Base-by-base conservation (phyloP, 345 rosid species). In the Pistacia atlantica region DNA sequence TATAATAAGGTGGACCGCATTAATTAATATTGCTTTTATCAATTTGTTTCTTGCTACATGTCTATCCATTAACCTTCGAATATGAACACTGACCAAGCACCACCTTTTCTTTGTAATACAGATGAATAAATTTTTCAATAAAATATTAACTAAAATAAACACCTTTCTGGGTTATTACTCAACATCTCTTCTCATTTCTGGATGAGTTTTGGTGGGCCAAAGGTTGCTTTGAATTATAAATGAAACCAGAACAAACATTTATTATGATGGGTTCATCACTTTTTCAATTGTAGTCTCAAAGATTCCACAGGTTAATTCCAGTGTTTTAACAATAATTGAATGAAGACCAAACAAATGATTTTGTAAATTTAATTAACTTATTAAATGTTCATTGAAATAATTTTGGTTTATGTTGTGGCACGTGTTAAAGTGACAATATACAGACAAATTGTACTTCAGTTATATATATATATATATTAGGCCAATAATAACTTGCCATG, bases 161-260 rank as follows among this genome's bases (percentile, higher is more conserved):
- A 2, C 5, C 42, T 38, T 38, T 38, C 42, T 38, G 7, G 6
- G 42, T 38, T 38, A 38, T 38, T 6, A 38, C 42, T 38, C 6
- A 38, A 38, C 5, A 2, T 58, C 14, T 59, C 42, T 25, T 20
- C 25, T 16, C 31, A 35, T 11, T 11, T 77, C 58, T 25, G 56
- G 71, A 42, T 63, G 42, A 25, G 67, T 75, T 65, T 73, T 25
- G 60, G 77, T 56, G 75, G 87, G 33, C 69, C 69, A 14, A 14
- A 18, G 33, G 4, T 46, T 38, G 52, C 14, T 13, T 4, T 33
- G 28, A 6, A 52, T 66, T 63, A 61, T 66, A 59, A 73, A 51
- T 69, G n/a, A 3, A 77, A 28, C 28, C 69, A 54, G 48, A 66
- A 65, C 59, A 20, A 48, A 56, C 31, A 17, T 33, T 65, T 54